These are phyloP conservation scores for Blastobotrys persicus DNA, from an alignment of 1,139 yeast species.

Conservation along the genomic window DNA sequence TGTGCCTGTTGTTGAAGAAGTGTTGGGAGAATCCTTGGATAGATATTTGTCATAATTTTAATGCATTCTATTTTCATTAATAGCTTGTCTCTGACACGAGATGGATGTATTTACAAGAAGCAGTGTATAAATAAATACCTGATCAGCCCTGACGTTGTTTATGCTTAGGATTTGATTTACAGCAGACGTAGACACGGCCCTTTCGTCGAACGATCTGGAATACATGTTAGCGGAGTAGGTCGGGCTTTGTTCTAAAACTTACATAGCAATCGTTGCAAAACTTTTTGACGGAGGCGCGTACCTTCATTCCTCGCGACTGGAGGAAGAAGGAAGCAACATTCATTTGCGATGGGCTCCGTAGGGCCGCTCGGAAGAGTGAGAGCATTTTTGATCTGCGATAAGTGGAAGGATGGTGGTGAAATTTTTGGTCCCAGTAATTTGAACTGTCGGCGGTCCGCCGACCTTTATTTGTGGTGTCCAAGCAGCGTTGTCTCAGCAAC, in stretches of 20 bases:
- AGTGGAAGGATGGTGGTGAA: too few relatives aligned
- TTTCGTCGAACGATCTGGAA: slow-evolving; percentile 76
- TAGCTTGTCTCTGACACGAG: too few relatives aligned
- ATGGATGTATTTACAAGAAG: neutral
- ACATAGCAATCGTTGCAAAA: slow-evolving; percentile 86
- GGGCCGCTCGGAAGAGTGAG: slow-evolving; percentile 14
- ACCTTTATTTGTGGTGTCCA: too few relatives aligned
- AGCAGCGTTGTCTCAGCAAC: too few relatives aligned
- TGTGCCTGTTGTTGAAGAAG: slow-evolving; percentile 86
- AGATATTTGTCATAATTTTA: slow-evolving; percentile 64
- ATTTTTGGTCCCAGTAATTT: neutral
- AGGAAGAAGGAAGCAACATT: slow-evolving; percentile 19
- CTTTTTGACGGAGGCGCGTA: slow-evolving; percentile 82
- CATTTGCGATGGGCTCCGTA: slow-evolving; percentile 14
- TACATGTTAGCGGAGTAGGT: slow-evolving; percentile 7
- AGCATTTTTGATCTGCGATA: slow-evolving; percentile 9
- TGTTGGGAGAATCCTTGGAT: slow-evolving; percentile 92
- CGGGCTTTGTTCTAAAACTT: slow-evolving; percentile 10
- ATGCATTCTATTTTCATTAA: neutral
- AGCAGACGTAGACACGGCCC: slow-evolving; percentile 88
- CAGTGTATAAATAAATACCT: slow-evolving; percentile 7
- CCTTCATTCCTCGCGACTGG: slow-evolving; percentile 56
- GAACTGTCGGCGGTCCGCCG: neutral
- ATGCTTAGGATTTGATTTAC: slow-evolving; percentile 90
- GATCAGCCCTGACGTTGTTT: slow-evolving; percentile 93